Conservation (phyloP, 495 filamentous ascomycete genomes). For the Immersiella caudata region DNA sequence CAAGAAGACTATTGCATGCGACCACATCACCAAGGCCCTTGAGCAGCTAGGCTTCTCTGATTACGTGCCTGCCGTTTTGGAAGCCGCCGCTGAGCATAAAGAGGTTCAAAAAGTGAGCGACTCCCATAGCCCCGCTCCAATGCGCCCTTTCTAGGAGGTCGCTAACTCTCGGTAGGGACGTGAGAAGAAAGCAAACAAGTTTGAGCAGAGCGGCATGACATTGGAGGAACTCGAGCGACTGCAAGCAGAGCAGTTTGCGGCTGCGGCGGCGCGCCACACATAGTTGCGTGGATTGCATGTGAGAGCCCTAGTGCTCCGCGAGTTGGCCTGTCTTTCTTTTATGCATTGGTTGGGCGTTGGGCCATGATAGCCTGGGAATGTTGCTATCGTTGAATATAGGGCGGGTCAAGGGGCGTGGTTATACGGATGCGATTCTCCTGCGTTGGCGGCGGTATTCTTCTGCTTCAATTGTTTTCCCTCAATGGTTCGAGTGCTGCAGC, state of each 20-base stretch:
- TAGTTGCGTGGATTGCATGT: conserved; percentile 18
- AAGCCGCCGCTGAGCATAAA: conserved; percentile 88
- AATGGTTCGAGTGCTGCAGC: background rate
- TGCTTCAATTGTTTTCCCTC: no score
- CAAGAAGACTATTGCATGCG: conserved; percentile 97
- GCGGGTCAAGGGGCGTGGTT: conserved; percentile 11
- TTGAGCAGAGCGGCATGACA: conserved; percentile 88
- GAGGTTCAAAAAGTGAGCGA: conserved; percentile 81
- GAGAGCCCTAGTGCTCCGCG: background rate
- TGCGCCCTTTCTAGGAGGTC: background rate
- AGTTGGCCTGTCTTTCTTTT: conserved; percentile 11
- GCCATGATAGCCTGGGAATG: conserved; percentile 7
- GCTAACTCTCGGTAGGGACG: conserved; percentile 63
- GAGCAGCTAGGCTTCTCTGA: conserved; percentile 88
- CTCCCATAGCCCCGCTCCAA: background rate
- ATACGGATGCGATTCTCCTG: conserved; percentile 1
- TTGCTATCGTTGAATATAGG: conserved; percentile 14
- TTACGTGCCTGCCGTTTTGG: conserved; percentile 82
- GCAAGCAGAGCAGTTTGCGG: conserved; percentile 88
- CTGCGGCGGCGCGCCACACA: conserved; percentile 60
- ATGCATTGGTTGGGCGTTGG: conserved; percentile 36
- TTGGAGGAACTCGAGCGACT: conserved; percentile 86
- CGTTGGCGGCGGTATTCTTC: background rate
- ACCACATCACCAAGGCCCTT: conserved; percentile 92
- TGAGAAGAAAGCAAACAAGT: conserved; percentile 95